phyloP scores from a whole-genome alignment of 768 basidiomycete species.

The Rhodosporidiobolus sp. region DNA sequence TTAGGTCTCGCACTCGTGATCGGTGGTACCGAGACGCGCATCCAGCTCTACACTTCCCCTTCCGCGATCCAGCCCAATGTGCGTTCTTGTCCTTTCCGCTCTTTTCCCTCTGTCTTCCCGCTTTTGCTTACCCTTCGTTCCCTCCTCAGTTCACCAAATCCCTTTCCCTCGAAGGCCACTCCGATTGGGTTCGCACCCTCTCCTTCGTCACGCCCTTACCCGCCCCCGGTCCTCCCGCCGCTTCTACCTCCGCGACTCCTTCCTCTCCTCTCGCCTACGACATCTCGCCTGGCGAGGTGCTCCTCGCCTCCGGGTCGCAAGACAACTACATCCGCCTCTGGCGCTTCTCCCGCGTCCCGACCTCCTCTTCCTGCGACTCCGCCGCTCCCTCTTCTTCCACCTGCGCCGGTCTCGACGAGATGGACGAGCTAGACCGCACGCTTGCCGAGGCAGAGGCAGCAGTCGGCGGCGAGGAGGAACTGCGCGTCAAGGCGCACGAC shows the following conservation, averaged over 20 bases:
- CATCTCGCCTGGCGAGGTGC: slow-evolving; percentile 55
- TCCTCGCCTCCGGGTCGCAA: slow-evolving; percentile 90
- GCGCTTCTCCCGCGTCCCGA: slow-evolving; percentile 64
- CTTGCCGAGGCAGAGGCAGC: slow-evolving; percentile 37
- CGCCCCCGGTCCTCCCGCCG: background rate
- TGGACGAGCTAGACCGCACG: slow-evolving; percentile 36
- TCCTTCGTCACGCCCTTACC: slow-evolving; percentile 57
- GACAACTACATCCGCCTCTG: slow-evolving; percentile 91
- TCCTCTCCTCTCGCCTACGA: slow-evolving; percentile 22
- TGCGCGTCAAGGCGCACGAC: slow-evolving; percentile 74
- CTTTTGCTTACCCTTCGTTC: slow-evolving; percentile 45
- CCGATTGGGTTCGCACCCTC: slow-evolving; percentile 89
- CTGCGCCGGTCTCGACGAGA: slow-evolving; percentile 36
- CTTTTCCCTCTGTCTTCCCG: slow-evolving; percentile 57
- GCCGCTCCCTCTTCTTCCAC: background rate
- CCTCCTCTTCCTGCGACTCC: background rate
- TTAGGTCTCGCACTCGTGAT: slow-evolving; percentile 68
- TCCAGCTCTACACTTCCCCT: slow-evolving; percentile 73
- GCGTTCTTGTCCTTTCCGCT: slow-evolving; percentile 46
- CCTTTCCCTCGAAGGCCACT: slow-evolving; percentile 61
- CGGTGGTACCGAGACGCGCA: slow-evolving; percentile 71
- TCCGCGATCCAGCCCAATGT: slow-evolving; percentile 55
- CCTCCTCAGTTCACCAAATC: slow-evolving; percentile 23
- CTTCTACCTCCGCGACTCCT: background rate
- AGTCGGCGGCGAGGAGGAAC: slow-evolving; percentile 56